Conservation (phyloP, 768 basidiomycete genomes). For the Mycena alexandri region DNA sequence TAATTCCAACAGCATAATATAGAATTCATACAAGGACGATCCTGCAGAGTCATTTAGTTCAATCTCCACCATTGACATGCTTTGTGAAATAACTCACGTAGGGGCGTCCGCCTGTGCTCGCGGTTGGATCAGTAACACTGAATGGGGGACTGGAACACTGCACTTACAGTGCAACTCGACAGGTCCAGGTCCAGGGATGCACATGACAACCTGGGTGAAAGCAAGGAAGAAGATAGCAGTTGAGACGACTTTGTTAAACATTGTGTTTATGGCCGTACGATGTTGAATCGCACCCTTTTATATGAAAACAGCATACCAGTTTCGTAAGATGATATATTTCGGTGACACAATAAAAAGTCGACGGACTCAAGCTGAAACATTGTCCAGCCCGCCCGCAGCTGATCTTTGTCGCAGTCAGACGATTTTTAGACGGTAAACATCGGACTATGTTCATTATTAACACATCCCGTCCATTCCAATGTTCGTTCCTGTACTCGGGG, state of each 20-base stretch:
- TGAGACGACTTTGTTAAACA: constrained; percentile 6
- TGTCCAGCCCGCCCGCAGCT: not conserved
- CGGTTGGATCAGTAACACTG: no score
- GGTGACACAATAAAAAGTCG: not conserved
- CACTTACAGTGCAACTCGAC: not conserved
- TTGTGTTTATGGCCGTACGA: not conserved
- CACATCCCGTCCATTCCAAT: no score
- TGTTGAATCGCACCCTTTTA: not conserved
- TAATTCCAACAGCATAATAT: not conserved
- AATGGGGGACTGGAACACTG: not conserved
- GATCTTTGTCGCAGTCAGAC: not conserved
- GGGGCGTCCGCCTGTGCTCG: not conserved
- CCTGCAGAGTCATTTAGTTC: not conserved
- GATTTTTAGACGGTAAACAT: not conserved
- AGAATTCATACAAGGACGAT: not conserved
- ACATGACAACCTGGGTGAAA: constrained; percentile 2
- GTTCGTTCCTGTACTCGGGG: no score
- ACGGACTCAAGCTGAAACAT: no score
- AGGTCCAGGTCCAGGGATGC: not conserved
- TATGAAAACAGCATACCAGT: not conserved
- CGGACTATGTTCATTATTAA: no score
- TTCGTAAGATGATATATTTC: not conserved
- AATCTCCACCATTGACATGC: not conserved
- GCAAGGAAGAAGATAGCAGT: not conserved
- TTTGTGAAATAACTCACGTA: not conserved